These are phyloP conservation scores for Spiraea crenata DNA, from an alignment of 331 rosid genomes.

Conservation along the genomic window DNA sequence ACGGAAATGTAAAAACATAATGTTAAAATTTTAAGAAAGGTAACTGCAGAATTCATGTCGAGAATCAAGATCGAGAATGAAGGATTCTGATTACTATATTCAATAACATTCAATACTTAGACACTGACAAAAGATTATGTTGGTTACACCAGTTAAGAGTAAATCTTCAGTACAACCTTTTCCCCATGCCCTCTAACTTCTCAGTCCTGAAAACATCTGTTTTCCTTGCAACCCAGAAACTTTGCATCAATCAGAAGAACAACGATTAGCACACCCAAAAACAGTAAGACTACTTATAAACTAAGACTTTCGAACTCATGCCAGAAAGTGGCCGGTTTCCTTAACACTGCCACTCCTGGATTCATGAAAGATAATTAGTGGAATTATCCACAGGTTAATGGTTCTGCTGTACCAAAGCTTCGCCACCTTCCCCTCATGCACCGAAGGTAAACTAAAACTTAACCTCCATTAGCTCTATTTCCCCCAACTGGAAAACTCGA, in stretches of 20 bases:
- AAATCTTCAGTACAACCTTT: background rate
- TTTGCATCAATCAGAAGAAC: constrained; percentile 11
- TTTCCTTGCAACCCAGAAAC: constrained; percentile 13
- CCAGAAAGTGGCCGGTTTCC: constrained; percentile 41
- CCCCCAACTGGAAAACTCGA: constrained; percentile 68
- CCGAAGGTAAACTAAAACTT: constrained; percentile 66
- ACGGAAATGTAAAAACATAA: background rate
- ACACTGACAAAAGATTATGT: constrained; percentile 20
- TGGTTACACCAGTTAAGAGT: constrained; percentile 21
- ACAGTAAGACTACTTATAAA: constrained; percentile 10
- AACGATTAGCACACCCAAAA: constrained; percentile 28
- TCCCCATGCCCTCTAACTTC: constrained; percentile 8
- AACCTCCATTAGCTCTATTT: constrained; percentile 85
- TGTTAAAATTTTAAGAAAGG: too few species aligned
- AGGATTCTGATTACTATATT: constrained; percentile 20
- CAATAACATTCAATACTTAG: constrained; percentile 30
- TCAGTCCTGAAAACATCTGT: constrained; percentile 12
- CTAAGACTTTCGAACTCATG: constrained; percentile 29
- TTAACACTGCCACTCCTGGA: constrained; percentile 50
- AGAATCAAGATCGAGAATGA: background rate
- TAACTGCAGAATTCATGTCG: background rate
- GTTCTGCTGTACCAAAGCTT: constrained; percentile 49
- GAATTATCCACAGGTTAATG: constrained; percentile 39
- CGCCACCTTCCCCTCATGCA: constrained; percentile 50
- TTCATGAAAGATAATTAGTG: constrained; percentile 36